A percentile compares a stretch with the other conserved stretches of the same genome.
Evolutionary conservation across 202 grass and related monocot species (phyloP).

Genomic region (Brachypodium distachyon): DNA sequence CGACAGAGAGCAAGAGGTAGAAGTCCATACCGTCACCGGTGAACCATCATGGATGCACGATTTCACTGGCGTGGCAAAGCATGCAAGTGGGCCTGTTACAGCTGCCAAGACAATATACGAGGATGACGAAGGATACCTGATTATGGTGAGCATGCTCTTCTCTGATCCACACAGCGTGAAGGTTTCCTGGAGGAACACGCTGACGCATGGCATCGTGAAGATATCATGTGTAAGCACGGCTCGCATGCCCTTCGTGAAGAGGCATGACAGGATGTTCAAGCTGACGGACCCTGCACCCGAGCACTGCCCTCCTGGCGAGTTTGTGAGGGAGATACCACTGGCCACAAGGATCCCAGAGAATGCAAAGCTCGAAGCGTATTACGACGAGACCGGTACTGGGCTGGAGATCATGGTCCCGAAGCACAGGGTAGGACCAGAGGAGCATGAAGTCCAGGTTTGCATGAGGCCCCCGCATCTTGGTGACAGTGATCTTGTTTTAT

Average conservation of each 20-base stretch:
- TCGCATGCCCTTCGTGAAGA: conserved; percentile 37
- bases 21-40: conserved; percentile 25
- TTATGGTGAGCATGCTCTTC: conserved; percentile 62
- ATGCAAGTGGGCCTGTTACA: conserved; percentile 58
- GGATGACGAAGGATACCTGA: conserved; percentile 70
- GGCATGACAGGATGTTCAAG: conserved; percentile 55
- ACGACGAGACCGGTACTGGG: conserved; percentile 54
- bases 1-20: conserved; percentile 66
- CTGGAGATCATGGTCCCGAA: conserved; percentile 73
- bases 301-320: conserved; percentile 59
- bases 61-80: conserved; percentile 59
- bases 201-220: conserved; percentile 61
- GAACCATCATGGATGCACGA: conserved; percentile 60
- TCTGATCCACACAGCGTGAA: conserved; percentile 55
- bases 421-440: conserved; percentile 53
- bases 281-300: conserved; percentile 57
- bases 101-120: conserved; percentile 71
- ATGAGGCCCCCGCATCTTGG: conserved; percentile 64
- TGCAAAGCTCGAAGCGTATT: conserved; percentile 59
- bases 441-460: conserved; percentile 75
- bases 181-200: conserved; percentile 68
- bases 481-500: conserved; percentile 48
- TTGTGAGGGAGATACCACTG: conserved; percentile 58
- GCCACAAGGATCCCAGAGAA: conserved; percentile 69
- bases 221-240: conserved; percentile 65